Percentiles rank a stretch among this genome's conserved stretches.
Conservation (phyloP, 495 filamentous ascomycete genomes). For the Choiromyces venosus region DNA sequence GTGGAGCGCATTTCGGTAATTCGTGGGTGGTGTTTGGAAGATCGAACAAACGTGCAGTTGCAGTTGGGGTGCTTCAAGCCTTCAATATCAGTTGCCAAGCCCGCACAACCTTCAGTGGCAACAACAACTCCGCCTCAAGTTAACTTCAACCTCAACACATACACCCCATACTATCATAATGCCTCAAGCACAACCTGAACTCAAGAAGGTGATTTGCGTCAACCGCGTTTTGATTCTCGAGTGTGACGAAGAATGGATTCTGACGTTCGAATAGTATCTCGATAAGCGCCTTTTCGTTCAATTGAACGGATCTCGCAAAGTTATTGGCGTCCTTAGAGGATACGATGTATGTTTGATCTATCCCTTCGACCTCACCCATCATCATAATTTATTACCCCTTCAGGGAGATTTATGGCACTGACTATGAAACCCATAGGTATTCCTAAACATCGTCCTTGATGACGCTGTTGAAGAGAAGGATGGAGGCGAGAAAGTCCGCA, state of each 20-base stretch:
- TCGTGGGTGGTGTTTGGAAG: slow-evolving; percentile 6
- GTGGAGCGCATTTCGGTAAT: slow-evolving; percentile 22
- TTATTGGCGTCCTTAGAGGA: slow-evolving; percentile 86
- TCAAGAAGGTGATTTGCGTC: slow-evolving; percentile 75
- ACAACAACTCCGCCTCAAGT: not conserved
- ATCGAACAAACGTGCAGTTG: not conserved
- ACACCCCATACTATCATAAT: slow-evolving; percentile 49
- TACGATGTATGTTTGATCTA: slow-evolving; percentile 68
- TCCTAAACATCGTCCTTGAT: slow-evolving; percentile 96
- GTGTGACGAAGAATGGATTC: slow-evolving; percentile 3
- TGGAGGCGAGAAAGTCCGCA: slow-evolving; percentile 80
- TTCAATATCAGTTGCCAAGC: not conserved
- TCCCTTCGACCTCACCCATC: not conserved
- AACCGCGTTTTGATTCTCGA: not conserved
- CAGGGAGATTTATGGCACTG: slow-evolving; percentile 6
- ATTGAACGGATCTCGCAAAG: slow-evolving; percentile 94
- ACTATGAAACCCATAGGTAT: slow-evolving; percentile 60
- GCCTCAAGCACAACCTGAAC: slow-evolving; percentile 97
- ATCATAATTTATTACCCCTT: not conserved
- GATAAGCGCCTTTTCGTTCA: slow-evolving; percentile 98
- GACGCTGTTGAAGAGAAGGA: slow-evolving; percentile 95
- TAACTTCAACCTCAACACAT: slow-evolving; percentile 13
- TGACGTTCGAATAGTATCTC: slow-evolving; percentile 67
- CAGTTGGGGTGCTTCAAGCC: not conserved
- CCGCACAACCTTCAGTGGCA: not conserved